A percentile compares a stretch with the other conserved stretches of the same genome.
These are phyloP conservation scores for Fusarium sulawesiense DNA, from an alignment of 2,329 filamentous ascomycete genomes.

Conservation along the genomic window DNA sequence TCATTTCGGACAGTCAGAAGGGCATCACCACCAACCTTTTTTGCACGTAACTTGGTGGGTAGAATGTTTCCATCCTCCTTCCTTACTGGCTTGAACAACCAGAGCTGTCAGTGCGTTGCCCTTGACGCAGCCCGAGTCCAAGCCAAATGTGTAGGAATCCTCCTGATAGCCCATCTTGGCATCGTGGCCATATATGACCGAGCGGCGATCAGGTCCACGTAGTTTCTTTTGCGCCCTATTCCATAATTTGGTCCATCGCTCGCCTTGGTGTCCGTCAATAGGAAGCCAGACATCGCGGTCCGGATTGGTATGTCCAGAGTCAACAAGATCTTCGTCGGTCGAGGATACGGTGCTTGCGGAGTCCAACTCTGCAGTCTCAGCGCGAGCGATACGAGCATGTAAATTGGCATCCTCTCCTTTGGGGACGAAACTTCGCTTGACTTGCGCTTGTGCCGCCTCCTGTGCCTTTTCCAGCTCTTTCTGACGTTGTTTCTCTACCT, in stretches of 20 bases:
- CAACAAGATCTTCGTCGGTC: background rate
- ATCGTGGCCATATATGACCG: conserved; percentile 91
- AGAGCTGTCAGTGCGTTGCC: conserved; percentile 82
- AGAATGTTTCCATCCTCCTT: conserved; percentile 51
- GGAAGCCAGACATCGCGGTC: conserved; percentile 52
- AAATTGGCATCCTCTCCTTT: background rate
- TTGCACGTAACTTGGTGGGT: conserved; percentile 58
- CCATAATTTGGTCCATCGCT: conserved; percentile 76
- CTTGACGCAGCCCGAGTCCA: conserved; percentile 85
- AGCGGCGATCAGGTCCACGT: conserved; percentile 58
- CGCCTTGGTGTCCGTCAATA: conserved; percentile 62
- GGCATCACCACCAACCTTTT: conserved; percentile 33
- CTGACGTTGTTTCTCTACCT: conserved; percentile 38
- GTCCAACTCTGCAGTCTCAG: conserved; percentile 6
- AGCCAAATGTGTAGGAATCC: conserved; percentile 78
- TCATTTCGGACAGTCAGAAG: background rate
- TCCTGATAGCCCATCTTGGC: conserved; percentile 73
- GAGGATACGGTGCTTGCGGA: background rate
- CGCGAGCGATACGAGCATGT: conserved; percentile 15
- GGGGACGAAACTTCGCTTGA: conserved; percentile 9
- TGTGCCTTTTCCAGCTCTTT: conserved; percentile 33
- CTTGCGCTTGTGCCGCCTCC: conserved; percentile 8
- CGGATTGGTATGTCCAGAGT: conserved; percentile 21
- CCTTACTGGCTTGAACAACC: conserved; percentile 69
- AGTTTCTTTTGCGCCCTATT: conserved; percentile 60